These are phyloP conservation scores for Kuraishia cidri DNA, from an alignment of 805 yeast species.

Conservation along the genomic window DNA sequence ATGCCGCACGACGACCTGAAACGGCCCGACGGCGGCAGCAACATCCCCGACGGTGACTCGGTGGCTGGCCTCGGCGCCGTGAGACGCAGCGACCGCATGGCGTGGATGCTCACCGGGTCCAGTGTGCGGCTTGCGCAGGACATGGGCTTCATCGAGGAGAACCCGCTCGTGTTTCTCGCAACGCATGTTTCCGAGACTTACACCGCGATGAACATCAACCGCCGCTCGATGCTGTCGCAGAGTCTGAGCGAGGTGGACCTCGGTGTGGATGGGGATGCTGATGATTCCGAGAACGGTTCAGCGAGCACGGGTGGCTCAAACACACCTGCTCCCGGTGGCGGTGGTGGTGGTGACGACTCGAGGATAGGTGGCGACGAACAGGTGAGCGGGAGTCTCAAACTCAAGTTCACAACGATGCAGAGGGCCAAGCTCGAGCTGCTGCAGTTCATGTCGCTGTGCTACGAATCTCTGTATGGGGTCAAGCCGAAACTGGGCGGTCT, in stretches of 20 bases:
- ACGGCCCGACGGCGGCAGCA: slow-evolving; percentile 7
- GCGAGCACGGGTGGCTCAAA: background rate
- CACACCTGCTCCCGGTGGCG: background rate
- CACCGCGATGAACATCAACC: slow-evolving; percentile 73
- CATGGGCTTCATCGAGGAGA: slow-evolving; percentile 68
- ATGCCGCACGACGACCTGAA: no score
- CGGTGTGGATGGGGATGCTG: slow-evolving; percentile 29
- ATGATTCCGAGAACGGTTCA: slow-evolving; percentile 5
- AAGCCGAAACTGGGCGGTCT: slow-evolving; percentile 42
- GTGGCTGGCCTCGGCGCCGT: slow-evolving; percentile 76
- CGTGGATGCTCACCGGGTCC: slow-evolving; percentile 89
- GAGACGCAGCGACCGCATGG: slow-evolving; percentile 81
- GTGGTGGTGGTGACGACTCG: background rate
- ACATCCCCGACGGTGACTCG: slow-evolving; percentile 18
- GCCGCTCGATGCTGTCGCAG: slow-evolving; percentile 70
- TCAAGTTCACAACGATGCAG: slow-evolving; percentile 54
- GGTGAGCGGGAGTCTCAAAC: slow-evolving; percentile 11
- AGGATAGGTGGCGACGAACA: background rate
- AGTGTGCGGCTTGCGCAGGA: slow-evolving; percentile 84
- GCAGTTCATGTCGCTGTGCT: slow-evolving; percentile 73
- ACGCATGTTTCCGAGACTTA: slow-evolving; percentile 80
- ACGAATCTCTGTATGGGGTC: slow-evolving; percentile 71
- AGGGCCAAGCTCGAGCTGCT: slow-evolving; percentile 74
- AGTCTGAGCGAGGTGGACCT: slow-evolving; percentile 61
- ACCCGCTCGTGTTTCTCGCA: slow-evolving; percentile 69